phyloP scores from a whole-genome alignment of 2,329 filamentous ascomycete species.

The Aspergillus brasiliensis region DNA sequence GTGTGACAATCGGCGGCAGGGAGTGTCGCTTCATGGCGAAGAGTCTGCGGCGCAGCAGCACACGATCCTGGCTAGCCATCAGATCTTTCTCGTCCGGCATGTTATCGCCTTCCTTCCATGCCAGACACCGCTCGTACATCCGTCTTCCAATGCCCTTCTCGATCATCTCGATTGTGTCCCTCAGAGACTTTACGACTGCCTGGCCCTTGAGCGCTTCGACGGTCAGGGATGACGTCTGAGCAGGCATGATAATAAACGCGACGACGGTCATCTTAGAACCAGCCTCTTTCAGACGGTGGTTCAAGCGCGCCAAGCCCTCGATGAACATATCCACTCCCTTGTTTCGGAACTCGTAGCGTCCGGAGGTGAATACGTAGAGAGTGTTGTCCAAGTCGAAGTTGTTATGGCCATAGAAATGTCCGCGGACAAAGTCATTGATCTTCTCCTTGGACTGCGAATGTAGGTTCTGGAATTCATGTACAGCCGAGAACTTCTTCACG shows the following conservation, averaged over 20 bases:
- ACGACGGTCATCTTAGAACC: constrained; percentile 93
- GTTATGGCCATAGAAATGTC: constrained; percentile 97
- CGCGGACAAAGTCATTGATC: constrained; percentile 96
- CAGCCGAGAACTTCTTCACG: constrained; percentile 96
- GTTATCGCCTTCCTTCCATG: constrained; percentile 92
- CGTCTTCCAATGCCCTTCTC: constrained; percentile 90
- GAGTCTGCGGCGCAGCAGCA: constrained; percentile 83
- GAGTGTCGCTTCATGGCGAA: constrained; percentile 95
- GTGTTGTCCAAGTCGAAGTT: constrained; percentile 97
- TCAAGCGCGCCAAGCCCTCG: constrained; percentile 89
- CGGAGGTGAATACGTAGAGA: constrained; percentile 95
- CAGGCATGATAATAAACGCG: constrained; percentile 98
- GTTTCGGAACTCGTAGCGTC: constrained; percentile 96
- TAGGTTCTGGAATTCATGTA: constrained; percentile 98
- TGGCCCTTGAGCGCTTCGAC: constrained; percentile 96
- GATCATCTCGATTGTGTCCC: constrained; percentile 90
- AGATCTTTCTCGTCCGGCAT: constrained; percentile 97
- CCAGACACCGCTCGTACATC: constrained; percentile 89
- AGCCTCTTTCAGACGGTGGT: constrained; percentile 82
- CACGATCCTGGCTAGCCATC: constrained; percentile 86
- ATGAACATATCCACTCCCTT: constrained; percentile 99
- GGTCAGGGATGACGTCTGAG: constrained; percentile 90
- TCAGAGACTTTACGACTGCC: constrained; percentile 92
- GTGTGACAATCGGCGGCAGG: constrained; percentile 92
- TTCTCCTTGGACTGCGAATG: constrained; percentile 96